phyloP scores from a whole-genome alignment of 495 filamentous ascomycete species.

The Sabuloglossum arenarium region DNA sequence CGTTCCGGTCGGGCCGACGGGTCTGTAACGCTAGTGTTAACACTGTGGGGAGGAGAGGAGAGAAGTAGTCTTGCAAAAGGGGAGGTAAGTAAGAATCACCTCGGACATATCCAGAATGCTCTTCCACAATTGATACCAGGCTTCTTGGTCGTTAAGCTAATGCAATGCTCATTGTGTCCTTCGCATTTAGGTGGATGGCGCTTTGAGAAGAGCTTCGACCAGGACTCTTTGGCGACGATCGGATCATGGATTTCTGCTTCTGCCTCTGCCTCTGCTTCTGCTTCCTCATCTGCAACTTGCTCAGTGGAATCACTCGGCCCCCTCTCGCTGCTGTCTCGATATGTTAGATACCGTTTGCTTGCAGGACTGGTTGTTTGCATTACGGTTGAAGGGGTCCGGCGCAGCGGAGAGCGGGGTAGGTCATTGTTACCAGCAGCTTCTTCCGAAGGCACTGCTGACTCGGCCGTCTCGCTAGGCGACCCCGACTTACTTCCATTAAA shows the following conservation, averaged over 20 bases:
- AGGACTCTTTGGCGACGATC: conserved; percentile 57
- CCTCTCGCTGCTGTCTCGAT: neutral
- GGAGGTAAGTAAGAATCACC: conserved; percentile 2
- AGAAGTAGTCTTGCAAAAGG: conserved; percentile 4
- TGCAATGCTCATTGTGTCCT: conserved; percentile 65
- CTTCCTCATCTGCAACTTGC: neutral
- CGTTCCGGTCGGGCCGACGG: conserved; percentile 59
- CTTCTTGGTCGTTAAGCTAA: conserved; percentile 65
- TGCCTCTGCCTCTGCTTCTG: neutral
- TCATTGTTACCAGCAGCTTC: neutral
- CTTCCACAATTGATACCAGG: conserved; percentile 64
- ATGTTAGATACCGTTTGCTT: neutral
- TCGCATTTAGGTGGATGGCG: conserved; percentile 58
- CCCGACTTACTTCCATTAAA: neutral
- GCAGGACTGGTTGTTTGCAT: neutral
- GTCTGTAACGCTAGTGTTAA: conserved; percentile 19
- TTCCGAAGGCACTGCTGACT: neutral
- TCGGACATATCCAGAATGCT: conserved; percentile 69
- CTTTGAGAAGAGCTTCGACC: conserved; percentile 69
- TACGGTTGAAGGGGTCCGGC: neutral
- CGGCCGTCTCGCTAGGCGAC: neutral
- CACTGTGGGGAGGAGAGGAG: neutral
- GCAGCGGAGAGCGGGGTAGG: neutral
- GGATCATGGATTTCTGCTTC: conserved; percentile 34
- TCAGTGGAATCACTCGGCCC: neutral